phyloP scores from a whole-genome alignment of 441 rosid species.

The Jatropha podagrica region DNA sequence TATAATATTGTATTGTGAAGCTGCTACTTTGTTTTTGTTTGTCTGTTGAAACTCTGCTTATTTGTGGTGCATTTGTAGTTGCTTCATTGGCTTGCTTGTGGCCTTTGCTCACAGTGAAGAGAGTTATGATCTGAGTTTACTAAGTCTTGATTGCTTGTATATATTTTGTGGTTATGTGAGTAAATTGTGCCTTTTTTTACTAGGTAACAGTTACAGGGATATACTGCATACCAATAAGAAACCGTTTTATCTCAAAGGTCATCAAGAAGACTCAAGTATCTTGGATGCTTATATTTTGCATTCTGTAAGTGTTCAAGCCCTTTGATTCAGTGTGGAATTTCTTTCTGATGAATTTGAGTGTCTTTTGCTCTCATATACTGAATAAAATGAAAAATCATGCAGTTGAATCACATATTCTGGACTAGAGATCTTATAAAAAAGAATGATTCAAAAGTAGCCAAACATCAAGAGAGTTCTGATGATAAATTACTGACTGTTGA shows the following conservation, averaged over 20 bases:
- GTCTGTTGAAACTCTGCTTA: not conserved
- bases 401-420: slow-evolving; percentile 89
- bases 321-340: slow-evolving; percentile 18
- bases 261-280: slow-evolving; percentile 72
- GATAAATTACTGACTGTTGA: slow-evolving; percentile 54
- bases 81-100: not conserved
- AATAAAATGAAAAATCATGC: slow-evolving; percentile 40
- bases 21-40: not conserved
- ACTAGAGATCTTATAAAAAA: slow-evolving; percentile 72
- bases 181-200: slow-evolving; percentile 21
- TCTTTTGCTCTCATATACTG: slow-evolving; percentile 20
- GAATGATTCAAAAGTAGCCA: slow-evolving; percentile 72
- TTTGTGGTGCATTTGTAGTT: not conserved
- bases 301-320: slow-evolving; percentile 50
- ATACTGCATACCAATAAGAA: slow-evolving; percentile 82
- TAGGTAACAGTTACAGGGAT: slow-evolving; percentile 83
- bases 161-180: slow-evolving; percentile 19
- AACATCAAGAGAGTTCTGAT: slow-evolving; percentile 46
- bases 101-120: not conserved
- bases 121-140: not conserved
- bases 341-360: slow-evolving; percentile 13
- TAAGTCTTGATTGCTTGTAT: not conserved
- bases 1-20: not conserved
- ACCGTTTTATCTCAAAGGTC: slow-evolving; percentile 78
- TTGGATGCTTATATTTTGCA: slow-evolving; percentile 89